A percentile compares a stretch with the other conserved stretches of the same genome.
These are phyloP conservation scores for Tylopilus cervinicoccineus DNA, from an alignment of 768 basidiomycete genomes.

Conservation along the genomic window DNA sequence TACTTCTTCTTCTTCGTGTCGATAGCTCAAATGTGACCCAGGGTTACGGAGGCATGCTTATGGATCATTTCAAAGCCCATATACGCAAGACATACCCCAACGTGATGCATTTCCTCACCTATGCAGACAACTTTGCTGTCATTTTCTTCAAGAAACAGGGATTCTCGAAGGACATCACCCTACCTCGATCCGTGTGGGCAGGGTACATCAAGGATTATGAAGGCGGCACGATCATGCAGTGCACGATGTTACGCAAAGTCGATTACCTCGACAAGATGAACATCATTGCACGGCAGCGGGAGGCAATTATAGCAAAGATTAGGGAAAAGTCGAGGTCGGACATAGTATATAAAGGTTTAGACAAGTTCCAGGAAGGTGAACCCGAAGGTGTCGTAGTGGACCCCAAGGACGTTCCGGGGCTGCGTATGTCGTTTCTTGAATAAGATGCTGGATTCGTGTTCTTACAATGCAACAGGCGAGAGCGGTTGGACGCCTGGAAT, in stretches of 20 bases:
- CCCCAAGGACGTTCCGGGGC: conserved; percentile 81
- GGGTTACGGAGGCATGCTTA: conserved; percentile 98
- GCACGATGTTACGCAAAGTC: conserved; percentile 89
- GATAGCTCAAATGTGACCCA: conserved; percentile 28
- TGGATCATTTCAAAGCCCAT: conserved; percentile 97
- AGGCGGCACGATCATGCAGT: conserved; percentile 99
- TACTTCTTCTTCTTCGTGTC: background rate
- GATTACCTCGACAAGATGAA: conserved; percentile 81
- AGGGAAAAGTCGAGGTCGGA: conserved; percentile 83
- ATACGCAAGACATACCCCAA: conserved; percentile 77
- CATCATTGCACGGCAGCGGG: conserved; percentile 77
- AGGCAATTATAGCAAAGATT: conserved; percentile 87
- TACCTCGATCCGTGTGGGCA: conserved; percentile 91
- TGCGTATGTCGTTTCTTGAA: conserved; percentile 49
- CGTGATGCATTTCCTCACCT: conserved; percentile 95
- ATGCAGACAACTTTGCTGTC: conserved; percentile 98
- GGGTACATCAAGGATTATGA: conserved; percentile 99
- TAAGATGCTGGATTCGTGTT: background rate
- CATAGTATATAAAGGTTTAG: conserved; percentile 75
- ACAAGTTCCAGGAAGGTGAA: conserved; percentile 64
- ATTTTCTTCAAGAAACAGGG: conserved; percentile 99
- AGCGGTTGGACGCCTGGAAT: conserved; percentile 91
- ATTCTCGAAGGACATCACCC: conserved; percentile 94
- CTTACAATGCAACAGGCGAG: conserved; percentile 51
- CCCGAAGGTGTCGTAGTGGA: conserved; percentile 52